Evolutionary conservation across 129 eudicot species (phyloP).

Genomic region (Chrysanthemum lavandulifolium): DNA sequence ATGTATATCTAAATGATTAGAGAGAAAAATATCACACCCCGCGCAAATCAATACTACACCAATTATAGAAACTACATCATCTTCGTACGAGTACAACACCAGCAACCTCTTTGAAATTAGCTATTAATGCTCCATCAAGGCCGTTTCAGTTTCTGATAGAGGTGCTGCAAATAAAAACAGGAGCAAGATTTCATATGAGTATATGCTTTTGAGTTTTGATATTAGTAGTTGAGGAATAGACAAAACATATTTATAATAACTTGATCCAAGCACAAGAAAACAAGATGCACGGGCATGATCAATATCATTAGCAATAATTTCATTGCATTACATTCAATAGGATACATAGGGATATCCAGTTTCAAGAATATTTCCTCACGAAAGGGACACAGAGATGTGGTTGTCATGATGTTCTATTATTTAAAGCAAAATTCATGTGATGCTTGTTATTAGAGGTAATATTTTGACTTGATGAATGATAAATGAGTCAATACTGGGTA

Average conservation of each 20-base stretch:
- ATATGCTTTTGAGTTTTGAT: neutral
- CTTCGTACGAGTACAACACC: conserved; percentile 30
- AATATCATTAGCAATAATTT: neutral
- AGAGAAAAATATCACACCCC: conserved; percentile 23
- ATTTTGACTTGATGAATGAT: no score
- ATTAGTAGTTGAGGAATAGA: neutral
- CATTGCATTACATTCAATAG: neutral
- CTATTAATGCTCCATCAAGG: conserved; percentile 73
- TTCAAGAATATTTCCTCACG: neutral
- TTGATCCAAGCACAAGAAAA: conserved; percentile 4
- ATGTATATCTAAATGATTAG: conserved; percentile 17
- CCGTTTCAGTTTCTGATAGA: conserved; percentile 85
- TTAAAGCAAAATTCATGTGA: no score
- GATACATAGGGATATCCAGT: neutral
- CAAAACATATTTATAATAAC: neutral
- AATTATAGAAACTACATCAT: conserved; percentile 7
- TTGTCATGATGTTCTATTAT: neutral
- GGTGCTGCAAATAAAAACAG: conserved; percentile 73
- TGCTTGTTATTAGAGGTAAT: no score
- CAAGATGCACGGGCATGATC: neutral
- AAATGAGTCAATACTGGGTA: no score
- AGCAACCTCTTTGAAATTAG: conserved; percentile 7
- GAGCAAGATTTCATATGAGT: conserved; percentile 8
- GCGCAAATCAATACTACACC: conserved; percentile 13
- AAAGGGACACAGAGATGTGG: neutral